A percentile compares a stretch with the other conserved stretches of the same genome.
These are phyloP conservation scores for Phlyctochytrium arcticum DNA, from an alignment of 192 early-diverging fungal species.

Conservation along the genomic window DNA sequence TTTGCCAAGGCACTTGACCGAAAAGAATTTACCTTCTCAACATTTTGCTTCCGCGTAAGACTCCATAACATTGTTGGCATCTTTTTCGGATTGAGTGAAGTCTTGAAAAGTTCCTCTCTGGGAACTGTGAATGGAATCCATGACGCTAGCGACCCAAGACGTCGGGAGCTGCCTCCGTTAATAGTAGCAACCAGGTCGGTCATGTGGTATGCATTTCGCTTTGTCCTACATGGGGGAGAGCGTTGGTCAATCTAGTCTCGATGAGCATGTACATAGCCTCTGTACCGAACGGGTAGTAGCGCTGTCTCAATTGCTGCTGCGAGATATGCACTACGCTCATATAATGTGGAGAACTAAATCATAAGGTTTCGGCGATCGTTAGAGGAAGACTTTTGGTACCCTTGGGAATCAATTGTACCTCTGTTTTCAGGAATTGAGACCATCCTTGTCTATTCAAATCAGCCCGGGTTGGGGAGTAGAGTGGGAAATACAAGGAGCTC, in stretches of 20 bases:
- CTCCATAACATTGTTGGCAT: no score
- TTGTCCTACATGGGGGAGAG: not conserved
- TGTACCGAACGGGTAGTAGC: conserved; percentile 22
- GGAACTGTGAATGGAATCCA: conserved; percentile 18
- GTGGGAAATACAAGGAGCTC: conserved; percentile 34
- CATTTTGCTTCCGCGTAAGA: no score
- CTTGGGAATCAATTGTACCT: conserved; percentile 5
- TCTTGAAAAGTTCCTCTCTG: not conserved
- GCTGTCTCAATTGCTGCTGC: conserved; percentile 25
- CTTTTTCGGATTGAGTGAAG: not conserved
- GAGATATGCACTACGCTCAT: conserved; percentile 25
- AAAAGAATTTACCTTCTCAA: no score
- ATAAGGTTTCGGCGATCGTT: not conserved
- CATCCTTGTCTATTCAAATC: conserved; percentile 2
- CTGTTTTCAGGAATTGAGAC: conserved; percentile 4
- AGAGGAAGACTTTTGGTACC: not conserved
- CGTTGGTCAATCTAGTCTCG: no score
- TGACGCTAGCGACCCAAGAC: conserved; percentile 1
- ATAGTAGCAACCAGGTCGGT: conserved; percentile 5
- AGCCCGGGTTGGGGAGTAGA: conserved; percentile 8
- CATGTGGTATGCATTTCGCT: conserved; percentile 3
- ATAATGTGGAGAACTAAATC: conserved; percentile 9
- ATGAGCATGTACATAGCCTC: no score
- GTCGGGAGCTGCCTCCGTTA: not conserved
- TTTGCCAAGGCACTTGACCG: no score